Percentiles rank a stretch among this genome's conserved stretches.
These are phyloP conservation scores for Rhizopus stolonifer DNA, from an alignment of 371 early-diverging fungal species.

Conservation along the genomic window DNA sequence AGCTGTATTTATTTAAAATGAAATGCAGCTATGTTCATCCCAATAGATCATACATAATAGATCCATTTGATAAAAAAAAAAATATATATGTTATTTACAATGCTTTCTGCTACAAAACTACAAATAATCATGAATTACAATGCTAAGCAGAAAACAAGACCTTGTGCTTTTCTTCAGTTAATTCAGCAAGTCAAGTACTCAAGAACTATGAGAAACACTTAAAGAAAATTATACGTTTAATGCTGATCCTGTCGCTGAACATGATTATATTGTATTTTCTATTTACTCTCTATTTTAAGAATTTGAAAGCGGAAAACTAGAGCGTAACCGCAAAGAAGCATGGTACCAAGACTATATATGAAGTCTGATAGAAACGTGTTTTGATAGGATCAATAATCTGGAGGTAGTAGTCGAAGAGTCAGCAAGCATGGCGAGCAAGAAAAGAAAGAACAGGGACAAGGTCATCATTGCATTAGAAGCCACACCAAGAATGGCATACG, in stretches of 20 bases:
- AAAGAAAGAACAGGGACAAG: not conserved
- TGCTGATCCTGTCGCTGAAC: not conserved
- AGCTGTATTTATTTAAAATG: slow-evolving; percentile 12
- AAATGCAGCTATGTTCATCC: slow-evolving; percentile 9
- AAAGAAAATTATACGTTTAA: slow-evolving; percentile 10
- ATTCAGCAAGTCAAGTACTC: not conserved
- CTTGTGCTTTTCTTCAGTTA: not conserved
- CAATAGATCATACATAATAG: slow-evolving; percentile 7
- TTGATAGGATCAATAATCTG: slow-evolving; percentile 3
- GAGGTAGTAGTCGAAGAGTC: slow-evolving; percentile 1
- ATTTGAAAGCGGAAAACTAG: slow-evolving; percentile 13
- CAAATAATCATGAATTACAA: slow-evolving; percentile 3
- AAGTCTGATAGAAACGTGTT: slow-evolving; percentile 13
- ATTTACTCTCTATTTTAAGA: slow-evolving; percentile 9
- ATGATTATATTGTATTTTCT: not conserved
- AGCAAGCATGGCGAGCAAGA: not conserved
- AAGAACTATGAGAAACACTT: slow-evolving; percentile 1
- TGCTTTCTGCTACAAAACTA: not conserved
- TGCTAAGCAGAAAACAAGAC: not conserved
- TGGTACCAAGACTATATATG: slow-evolving; percentile 20
- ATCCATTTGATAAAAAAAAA: slow-evolving; percentile 8
- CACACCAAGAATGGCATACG: not conserved
- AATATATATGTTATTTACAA: slow-evolving; percentile 8
- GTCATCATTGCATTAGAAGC: not conserved
- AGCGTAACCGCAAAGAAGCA: slow-evolving; percentile 6